Conservation (phyloP, 352 stramenopile species). For the Phytophthora pisi region DNA sequence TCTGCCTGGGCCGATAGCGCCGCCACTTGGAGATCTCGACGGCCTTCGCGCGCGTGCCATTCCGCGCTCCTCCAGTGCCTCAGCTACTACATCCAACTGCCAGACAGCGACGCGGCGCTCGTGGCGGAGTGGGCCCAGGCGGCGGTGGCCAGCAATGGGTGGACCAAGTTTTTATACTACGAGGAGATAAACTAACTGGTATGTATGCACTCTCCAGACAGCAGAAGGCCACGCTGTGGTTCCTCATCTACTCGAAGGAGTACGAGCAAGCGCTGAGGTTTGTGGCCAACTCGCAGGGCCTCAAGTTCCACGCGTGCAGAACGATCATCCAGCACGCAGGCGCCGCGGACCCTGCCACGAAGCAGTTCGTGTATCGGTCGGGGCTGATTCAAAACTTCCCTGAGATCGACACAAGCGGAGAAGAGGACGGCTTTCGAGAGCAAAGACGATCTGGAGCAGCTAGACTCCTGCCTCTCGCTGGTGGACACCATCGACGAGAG, state of each 20-base stretch:
- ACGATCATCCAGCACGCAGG: background rate
- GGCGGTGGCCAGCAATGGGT: too few species aligned
- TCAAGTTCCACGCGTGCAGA: background rate
- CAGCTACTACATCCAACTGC: too few species aligned
- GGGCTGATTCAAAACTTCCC: background rate
- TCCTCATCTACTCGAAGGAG: background rate
- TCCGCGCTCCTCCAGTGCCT: too few species aligned
- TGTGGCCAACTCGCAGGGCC: background rate
- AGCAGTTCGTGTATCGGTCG: background rate
- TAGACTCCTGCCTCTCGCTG: background rate
- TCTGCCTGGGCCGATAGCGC: too few species aligned
- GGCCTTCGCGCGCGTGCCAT: too few species aligned
- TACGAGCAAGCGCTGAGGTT: background rate
- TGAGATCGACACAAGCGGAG: background rate
- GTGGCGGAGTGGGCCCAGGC: too few species aligned
- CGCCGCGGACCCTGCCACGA: background rate
- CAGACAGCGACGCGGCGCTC: too few species aligned
- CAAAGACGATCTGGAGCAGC: background rate
- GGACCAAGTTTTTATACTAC: too few species aligned
- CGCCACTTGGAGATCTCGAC: too few species aligned
- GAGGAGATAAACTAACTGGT: background rate
- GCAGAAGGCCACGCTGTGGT: background rate
- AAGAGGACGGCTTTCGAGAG: background rate
- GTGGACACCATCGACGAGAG: background rate
- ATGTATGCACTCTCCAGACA: background rate